Evolutionary conservation across 1,139 yeast species (phyloP).

Genomic region (Geotrichum reessii): DNA sequence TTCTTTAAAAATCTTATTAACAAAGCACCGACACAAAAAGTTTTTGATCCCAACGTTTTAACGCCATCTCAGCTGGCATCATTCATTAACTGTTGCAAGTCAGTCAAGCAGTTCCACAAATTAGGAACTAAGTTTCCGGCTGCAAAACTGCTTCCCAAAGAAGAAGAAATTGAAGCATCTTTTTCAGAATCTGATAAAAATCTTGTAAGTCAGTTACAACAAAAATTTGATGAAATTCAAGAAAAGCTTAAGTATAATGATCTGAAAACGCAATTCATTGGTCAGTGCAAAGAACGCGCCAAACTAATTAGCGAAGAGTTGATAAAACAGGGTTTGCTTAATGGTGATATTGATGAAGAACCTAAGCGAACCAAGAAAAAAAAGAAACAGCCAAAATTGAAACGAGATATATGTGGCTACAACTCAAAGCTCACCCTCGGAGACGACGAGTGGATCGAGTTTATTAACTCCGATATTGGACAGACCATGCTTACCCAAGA

Average conservation of each 20-base stretch:
- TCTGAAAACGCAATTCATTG: slow-evolving; percentile 19
- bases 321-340: slow-evolving; percentile 7
- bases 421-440: slow-evolving; percentile 32
- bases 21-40: slow-evolving; percentile 11
- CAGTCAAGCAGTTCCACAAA: slow-evolving; percentile 33
- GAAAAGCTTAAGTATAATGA: slow-evolving; percentile 21
- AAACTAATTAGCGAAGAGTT: slow-evolving; percentile 17
- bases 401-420: slow-evolving; percentile 42
- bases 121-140: slow-evolving; percentile 30
- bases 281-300: slow-evolving; percentile 18
- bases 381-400: slow-evolving; percentile 19
- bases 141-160: slow-evolving; percentile 10
- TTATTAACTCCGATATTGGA: slow-evolving; percentile 14
- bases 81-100: slow-evolving; percentile 39
- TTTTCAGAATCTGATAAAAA: slow-evolving; percentile 26
- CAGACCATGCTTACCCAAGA: slow-evolving; percentile 5
- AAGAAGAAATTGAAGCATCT: slow-evolving; percentile 13
- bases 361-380: slow-evolving; percentile 2
- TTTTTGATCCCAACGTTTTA: slow-evolving; percentile 21
- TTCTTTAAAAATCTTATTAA: slow-evolving; percentile 41
- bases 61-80: slow-evolving; percentile 23
- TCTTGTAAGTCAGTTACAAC: slow-evolving; percentile 27
- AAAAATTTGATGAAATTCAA: slow-evolving; percentile 17
- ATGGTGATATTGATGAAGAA: slow-evolving; percentile 2
- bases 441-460: slow-evolving; percentile 24